Evolutionary conservation across 768 basidiomycete genomes (phyloP), one percentile per base, ranked within the genome.

Genomic region (Mycena rosella): DNA sequence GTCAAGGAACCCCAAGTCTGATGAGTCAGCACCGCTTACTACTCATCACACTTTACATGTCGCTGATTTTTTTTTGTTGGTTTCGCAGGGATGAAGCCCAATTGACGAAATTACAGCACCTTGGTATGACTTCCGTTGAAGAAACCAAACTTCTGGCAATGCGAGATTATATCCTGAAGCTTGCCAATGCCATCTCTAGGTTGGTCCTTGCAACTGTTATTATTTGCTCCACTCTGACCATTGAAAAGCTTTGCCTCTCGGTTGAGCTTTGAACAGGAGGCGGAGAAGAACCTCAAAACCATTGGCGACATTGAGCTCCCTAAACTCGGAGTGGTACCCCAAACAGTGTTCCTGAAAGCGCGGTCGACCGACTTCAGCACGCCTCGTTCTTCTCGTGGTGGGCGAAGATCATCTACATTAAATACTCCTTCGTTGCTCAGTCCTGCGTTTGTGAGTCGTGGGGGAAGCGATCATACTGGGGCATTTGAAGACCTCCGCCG

Each of bases 71-170:
- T n/a, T n/a, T n/a, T n/a, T n/a, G n/a, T 40, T 17, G 14, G 26
- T 57, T 67, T 52, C 40, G 17, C 72, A 97, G 96, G 71, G 96
- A 98, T 64, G 93, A 95, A 65, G 76, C 77, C 0, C 90, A 97
- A 59, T 78, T 96, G 22, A 80, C 82, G 48, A 95, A 93, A 78
- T 78, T 98, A 45, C 93, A 94, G 70, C 92, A 95, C 74, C 79
- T 98, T 18, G 97, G 96, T 2, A 95, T 98, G 92, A 91, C 88
- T 1, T 67, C 85, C 3, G 82, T 83, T 27, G 96, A 97, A 73
- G 96, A 98, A 76, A 86, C 81, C 61, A 98, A 99, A 77, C 81
- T 99, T 24, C 81, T 89, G n/a, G 89, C 94, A 0, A 89, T 99
- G 89, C 84, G 92, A 24, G 96, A 97, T 68, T 96, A 97, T 74